Conservation (phyloP, 2,329 filamentous ascomycete genomes). For the Sarocladium brachiariae region DNA sequence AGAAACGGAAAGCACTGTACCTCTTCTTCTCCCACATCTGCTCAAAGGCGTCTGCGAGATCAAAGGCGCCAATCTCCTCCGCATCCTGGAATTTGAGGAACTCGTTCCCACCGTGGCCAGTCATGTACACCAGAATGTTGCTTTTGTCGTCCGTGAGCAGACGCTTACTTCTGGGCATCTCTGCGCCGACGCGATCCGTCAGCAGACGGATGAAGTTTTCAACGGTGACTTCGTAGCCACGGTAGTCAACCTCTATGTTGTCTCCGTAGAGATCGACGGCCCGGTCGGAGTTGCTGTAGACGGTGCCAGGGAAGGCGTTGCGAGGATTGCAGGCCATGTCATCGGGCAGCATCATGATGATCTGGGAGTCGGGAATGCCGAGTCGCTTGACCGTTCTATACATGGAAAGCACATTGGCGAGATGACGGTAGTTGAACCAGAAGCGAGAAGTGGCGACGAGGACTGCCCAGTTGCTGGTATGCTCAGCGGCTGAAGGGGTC, state of each 20-base stretch:
- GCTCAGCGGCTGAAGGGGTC: conserved; percentile 53
- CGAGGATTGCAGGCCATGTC: conserved; percentile 99
- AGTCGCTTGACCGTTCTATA: conserved; percentile 98
- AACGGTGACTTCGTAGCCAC: conserved; percentile 96
- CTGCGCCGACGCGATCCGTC: conserved; percentile 88
- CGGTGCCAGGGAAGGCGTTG: conserved; percentile 94
- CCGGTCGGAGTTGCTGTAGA: conserved; percentile 96
- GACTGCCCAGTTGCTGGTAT: conserved; percentile 98
- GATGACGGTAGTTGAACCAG: conserved; percentile 99
- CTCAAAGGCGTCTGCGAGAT: conserved; percentile 93
- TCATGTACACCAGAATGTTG: conserved; percentile 99
- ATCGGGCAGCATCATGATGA: conserved; percentile 99
- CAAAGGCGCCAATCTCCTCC: conserved; percentile 94
- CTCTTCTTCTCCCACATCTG: conserved; percentile 99
- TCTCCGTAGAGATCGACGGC: conserved; percentile 95
- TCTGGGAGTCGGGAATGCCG: conserved; percentile 95
- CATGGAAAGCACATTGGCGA: conserved; percentile 93
- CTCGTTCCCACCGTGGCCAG: conserved; percentile 93
- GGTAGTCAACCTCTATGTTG: conserved; percentile 98
- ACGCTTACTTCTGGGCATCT: conserved; percentile 91
- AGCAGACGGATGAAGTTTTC: conserved; percentile 96
- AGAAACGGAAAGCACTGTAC: too few relatives aligned
- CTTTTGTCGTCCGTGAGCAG: conserved; percentile 90
- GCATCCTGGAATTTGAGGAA: conserved; percentile 98
- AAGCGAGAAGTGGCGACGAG: conserved; percentile 98